A percentile compares a stretch with the other conserved stretches of the same genome.
Conservation (phyloP, 495 filamentous ascomycete genomes). For the Trichoderma reesei region DNA sequence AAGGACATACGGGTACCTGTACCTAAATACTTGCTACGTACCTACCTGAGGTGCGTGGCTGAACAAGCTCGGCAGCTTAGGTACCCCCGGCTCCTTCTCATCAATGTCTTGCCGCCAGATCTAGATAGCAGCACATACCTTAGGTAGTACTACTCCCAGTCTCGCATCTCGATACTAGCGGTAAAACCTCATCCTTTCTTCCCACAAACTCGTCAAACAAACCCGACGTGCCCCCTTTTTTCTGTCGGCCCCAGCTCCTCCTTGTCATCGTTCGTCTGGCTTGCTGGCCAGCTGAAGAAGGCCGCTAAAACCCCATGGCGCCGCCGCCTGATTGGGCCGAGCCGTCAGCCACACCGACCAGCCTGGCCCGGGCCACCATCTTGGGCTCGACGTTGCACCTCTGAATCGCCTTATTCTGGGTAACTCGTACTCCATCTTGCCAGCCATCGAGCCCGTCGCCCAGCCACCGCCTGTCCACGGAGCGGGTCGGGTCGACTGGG, state of each 20-base stretch:
- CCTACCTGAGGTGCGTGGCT: too few relatives aligned
- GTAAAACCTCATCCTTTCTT: too few relatives aligned
- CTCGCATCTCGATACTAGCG: too few relatives aligned
- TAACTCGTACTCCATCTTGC: too few relatives aligned
- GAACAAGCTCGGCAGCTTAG: too few relatives aligned
- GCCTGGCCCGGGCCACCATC: neutral
- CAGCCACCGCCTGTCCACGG: conserved; percentile 7
- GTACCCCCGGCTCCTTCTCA: neutral
- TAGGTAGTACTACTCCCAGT: too few relatives aligned
- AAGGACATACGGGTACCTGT: too few relatives aligned
- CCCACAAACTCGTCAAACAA: neutral
- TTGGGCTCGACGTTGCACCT: neutral
- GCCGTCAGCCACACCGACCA: neutral
- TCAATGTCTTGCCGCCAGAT: neutral
- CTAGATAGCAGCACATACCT: neutral
- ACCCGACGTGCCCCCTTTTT: conserved; percentile 1
- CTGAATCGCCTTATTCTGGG: too few relatives aligned
- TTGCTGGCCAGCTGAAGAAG: neutral
- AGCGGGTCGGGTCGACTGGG: conserved; percentile 9
- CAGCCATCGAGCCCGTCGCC: neutral
- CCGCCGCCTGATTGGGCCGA: neutral
- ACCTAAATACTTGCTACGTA: too few relatives aligned
- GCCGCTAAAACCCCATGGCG: conserved; percentile 1
- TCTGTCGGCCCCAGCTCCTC: neutral
- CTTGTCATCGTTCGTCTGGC: neutral